Evolutionary conservation across 2,329 filamentous ascomycete genomes (phyloP), one percentile per base, ranked within the genome.

Genomic region (Paecilomyces formosus): DNA sequence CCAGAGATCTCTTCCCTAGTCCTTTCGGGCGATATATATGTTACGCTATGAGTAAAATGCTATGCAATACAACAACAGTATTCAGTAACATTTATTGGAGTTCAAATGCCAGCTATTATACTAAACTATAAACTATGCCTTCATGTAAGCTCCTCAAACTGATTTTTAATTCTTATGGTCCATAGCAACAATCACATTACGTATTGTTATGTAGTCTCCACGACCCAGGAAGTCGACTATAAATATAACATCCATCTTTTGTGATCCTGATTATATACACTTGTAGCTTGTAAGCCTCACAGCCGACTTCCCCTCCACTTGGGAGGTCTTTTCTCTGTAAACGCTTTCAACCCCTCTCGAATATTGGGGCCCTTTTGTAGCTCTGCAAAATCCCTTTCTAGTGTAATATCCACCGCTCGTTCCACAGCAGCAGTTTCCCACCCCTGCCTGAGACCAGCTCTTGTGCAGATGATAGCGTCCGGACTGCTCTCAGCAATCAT

Each of bases 311-410:
- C 13, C 12, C 39, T 28, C 87, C 87, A 90, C 24, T 76, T 77
- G 1, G 87, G 81, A 70, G 82, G 81, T 66, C 87, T 77, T 78
- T 84, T 88, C 79, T 90, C 87, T 6, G 87, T 84, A 75, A 90
- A 91, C 61, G 86, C 88, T 72, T 71, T 76, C n/a, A 90, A 78
- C 0, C 88, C 88, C 72, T 90, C 88, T 49, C 78, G 80, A 75
- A 89, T 84, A 68, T 91, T 91, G 60, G 86, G 84, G 0, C 83
- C 86, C 1, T 75, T 79, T 57, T 85, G 77, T 54, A 90, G 78
- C 55, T 74, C 74, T 39, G 73, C 73, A 65, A 82, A 88, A 74
- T 84, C 79, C 1, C 80, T 80, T 57, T 81, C 77, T 6, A 79
- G 76, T 39, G 87, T 66, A 56, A 81, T 66, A 62, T 77, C 76